Evolutionary conservation across 495 filamentous ascomycete genomes (phyloP), one percentile per base, ranked within the genome.

Genomic region (Pseudevernia furfuracea): DNA sequence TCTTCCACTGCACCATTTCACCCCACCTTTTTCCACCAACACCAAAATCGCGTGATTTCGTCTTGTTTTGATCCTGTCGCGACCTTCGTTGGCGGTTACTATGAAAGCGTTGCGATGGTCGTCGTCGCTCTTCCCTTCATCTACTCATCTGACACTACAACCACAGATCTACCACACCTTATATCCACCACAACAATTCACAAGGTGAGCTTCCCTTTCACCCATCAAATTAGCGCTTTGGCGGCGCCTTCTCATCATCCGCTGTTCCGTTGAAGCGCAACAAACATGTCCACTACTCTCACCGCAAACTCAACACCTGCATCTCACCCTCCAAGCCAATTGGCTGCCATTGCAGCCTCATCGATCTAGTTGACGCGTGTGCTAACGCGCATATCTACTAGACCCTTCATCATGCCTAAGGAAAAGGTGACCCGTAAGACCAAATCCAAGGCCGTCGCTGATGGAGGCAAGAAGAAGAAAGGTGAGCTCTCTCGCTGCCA

Each of bases 391-490:
- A 41, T 39, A 43, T 52, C 46, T 23, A 58, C 58, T 49, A 69
- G 58, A 72, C 46, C 58, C 60, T 68, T 75, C 80, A 86, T 66
- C 66, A 92, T 93, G 89, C 87, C 88, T 75, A 90, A 91, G 81
- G 85, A 86, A 67, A 85, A 85, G 77, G 76, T 79, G 58, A 78
- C 79, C 66, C 77, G 81, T 71, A 85, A 85, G 75, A 73, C 76
- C 75, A 87, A 85, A 78, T 71, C 72, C 64, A 68, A 71, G 62
- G 70, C 74, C 70, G 74, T 76, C 64, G 67, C 63, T 19, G 76
- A 75, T 46, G 74, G 74, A 65, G 74, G 77, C 68, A 88, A 89
- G 81, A 89, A 87, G 82, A 92, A 91, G 88, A 92, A 92, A 84
- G 89, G 89, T 91, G 79, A 70, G 84, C 56, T 57, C 60, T 36